Evolutionary conservation across 1,284 basidiomycete genomes (phyloP), one percentile per base, ranked within the genome.

Genomic region (Ustilago bromivora): DNA sequence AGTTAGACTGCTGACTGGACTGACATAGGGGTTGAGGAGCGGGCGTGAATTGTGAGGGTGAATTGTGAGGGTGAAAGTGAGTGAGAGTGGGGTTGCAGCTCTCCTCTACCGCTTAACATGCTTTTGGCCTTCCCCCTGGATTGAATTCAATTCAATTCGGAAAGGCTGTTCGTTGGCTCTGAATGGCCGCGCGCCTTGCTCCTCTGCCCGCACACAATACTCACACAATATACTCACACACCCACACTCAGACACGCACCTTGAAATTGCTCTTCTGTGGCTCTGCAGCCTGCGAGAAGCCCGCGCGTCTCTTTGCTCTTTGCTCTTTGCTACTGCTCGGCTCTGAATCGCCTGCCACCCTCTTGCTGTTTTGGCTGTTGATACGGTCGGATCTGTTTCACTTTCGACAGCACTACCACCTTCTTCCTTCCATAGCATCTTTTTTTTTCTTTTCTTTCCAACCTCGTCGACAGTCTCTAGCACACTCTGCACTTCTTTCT

Each of bases 331-430:
- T 51, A 13, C 49, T 51, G 49, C 41, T 57, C 56, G 54, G 54
- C 35, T 57, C 40, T 41, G 35, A 23, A 4, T 31, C 41, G 36
- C 36, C 55, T 57, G 38, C 19, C n/a, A 11, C 31, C 40, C n/a
- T 13, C 31, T 61, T 49, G 49, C 38, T 61, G 59, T 61, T 61
- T 52, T 43, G 49, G 43, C 53, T 40, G 58, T 23, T 32, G 49
- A 51, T 51, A 51, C 28, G 49, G 23, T 12, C 49, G 10, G 31
- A 32, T 51, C n/a, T 4, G 28, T n/a, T 10, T 51, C 28, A 28
- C 28, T 6, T 40, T 28, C 9, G 41, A n/a, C 35, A 41, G 36
- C 54, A 41, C 38, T 41, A 40, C 6, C 31, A 12, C 49, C 31
- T 32, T 51, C 51, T 51, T 43, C 35, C 28, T 19, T 57, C 53